Percentiles rank a stretch among this genome's conserved stretches.
These are phyloP conservation scores for Adenanthera pavonina DNA, from an alignment of 306 rosid species.

Conservation along the genomic window DNA sequence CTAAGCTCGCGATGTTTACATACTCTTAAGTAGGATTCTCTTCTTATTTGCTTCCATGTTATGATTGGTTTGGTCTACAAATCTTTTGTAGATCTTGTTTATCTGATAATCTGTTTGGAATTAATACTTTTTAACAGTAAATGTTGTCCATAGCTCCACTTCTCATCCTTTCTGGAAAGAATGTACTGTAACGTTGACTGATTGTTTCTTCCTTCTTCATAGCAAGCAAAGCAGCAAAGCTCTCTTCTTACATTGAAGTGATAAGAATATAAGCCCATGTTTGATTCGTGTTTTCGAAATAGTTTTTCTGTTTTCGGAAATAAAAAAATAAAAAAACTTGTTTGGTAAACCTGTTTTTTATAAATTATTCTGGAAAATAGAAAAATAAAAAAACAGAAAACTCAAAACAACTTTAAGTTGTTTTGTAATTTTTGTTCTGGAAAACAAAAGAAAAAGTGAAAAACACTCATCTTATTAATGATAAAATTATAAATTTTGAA, in stretches of 20 bases:
- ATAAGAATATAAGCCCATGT: constrained; percentile 18
- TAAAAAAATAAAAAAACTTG: no score
- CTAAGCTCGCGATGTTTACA: neutral
- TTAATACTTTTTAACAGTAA: constrained; percentile 44
- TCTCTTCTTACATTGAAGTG: constrained; percentile 40
- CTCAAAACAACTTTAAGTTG: no score
- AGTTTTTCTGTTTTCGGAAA: no score
- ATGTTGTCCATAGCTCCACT: constrained; percentile 48
- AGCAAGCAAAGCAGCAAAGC: constrained; percentile 18
- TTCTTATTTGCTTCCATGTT: neutral
- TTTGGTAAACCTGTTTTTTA: no score
- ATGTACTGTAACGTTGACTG: constrained; percentile 30
- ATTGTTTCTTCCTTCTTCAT: constrained; percentile 53
- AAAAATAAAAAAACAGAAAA: no score
- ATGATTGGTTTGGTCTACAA: neutral
- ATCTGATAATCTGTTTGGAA: constrained; percentile 53
- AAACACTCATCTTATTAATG: no score
- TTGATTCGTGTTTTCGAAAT: no score
- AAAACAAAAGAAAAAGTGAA: no score
- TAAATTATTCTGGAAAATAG: no score
- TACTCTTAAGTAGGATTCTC: neutral
- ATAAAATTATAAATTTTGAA: no score
- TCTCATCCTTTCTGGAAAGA: constrained; percentile 45
- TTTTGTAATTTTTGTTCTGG: no score
- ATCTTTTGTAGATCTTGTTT: neutral